phyloP scores from a whole-genome alignment of 768 basidiomycete genomes.

The Collybia nuda region DNA sequence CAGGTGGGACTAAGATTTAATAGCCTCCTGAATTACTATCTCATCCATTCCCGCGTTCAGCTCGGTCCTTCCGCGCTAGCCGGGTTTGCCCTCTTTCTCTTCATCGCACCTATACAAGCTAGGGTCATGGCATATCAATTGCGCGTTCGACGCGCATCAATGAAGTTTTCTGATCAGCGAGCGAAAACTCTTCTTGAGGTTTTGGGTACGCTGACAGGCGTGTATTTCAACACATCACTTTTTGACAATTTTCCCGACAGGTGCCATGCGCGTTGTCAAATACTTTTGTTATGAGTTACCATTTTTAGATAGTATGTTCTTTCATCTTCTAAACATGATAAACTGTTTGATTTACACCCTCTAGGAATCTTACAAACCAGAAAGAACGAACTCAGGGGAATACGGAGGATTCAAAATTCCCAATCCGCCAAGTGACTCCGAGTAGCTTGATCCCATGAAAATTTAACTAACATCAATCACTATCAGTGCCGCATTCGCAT shows the following conservation, averaged over 20 bases:
- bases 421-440: conserved; percentile 58
- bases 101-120: conserved; percentile 64
- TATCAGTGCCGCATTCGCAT: conserved; percentile 50
- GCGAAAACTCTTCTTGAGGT: conserved; percentile 68
- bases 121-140: conserved; percentile 62
- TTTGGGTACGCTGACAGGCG: conserved; percentile 35
- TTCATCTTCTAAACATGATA: not conserved
- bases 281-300: conserved; percentile 75
- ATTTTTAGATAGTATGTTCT: conserved; percentile 56
- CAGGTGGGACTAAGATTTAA: conserved; percentile 35
- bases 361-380: conserved; percentile 56
- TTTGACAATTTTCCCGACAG: conserved; percentile 19
- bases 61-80: conserved; percentile 71
- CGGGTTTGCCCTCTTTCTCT: conserved; percentile 65
- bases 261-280: conserved; percentile 72
- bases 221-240: not conserved
- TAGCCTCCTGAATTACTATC: not conserved
- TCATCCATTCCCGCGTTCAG: conserved; percentile 25
- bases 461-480: conserved; percentile 13
- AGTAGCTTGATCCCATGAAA: not conserved
- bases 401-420: conserved; percentile 56
- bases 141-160: conserved; percentile 48
- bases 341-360: not conserved
- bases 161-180: conserved; percentile 63
- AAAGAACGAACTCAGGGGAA: conserved; percentile 51